Base-by-base conservation (phyloP, 1,284 basidiomycete genomes). In the Apiotrichum laibachii region DNA sequence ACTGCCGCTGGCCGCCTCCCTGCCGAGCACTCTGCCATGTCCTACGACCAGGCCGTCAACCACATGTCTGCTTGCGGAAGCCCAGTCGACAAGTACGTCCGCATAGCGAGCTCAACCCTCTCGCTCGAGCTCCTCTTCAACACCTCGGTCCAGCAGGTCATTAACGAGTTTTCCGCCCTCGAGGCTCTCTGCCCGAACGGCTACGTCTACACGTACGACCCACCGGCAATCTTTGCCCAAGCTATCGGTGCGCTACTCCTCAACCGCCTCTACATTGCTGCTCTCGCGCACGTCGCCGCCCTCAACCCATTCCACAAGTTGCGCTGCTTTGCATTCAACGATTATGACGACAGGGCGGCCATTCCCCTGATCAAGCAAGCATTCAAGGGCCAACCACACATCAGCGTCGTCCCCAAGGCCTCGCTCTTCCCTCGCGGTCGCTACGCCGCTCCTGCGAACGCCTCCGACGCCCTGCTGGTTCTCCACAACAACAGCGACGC, bases 401-500 rank as follows among this genome's bases (percentile, higher is more conserved):
- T 63, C 10, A 2, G 4, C 2, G 54, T 66, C 45, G 40, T 65
- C 10, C 13, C 35, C 11, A 64, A 65, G 19, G 33, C 55, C 10
- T 34, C 37, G 9, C 64, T 70, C 26, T 70, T 67, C 50, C 50
- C 51, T 1, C 19, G 4, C 0, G 56, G 48, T 19, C 33, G 33
- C 2, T 55, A 66, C 45, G 22, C 39, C 2, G 51, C 59, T 1
- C 59, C 57, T 9, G 5, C 21, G 1, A 26, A 34, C 19, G 50
- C 35, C 1, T 31, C 5, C 5, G 44, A 31, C 11, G 44, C 50
- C 7, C 52, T 66, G 10, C 55, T 70, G 2, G 68, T 72, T 0
- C 2, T 70, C 10, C 70, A 70, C 56, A 72, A 70, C 60, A 72
- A 72, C 54, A 50, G 47, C 2, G 70, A 72, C 39, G 70, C 56